Evolutionary conservation across 495 filamentous ascomycete species (phyloP).

Genomic region (Clavariopsis aquatica): DNA sequence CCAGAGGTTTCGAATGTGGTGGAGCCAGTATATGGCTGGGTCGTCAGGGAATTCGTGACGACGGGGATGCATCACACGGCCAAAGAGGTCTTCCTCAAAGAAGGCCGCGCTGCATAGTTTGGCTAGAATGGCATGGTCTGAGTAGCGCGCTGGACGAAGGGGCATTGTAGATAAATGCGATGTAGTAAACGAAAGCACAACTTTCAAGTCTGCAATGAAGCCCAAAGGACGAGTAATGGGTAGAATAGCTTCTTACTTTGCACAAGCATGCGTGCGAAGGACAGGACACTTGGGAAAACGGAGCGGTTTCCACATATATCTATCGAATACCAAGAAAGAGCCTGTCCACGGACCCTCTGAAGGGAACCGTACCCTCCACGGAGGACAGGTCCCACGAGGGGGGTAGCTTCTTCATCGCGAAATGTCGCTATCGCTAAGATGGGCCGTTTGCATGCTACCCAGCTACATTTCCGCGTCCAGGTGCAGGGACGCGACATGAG

Average conservation of each 20-base stretch:
- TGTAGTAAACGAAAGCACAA: background rate
- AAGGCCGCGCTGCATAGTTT: slow-evolving; percentile 12
- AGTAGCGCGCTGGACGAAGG: slow-evolving; percentile 19
- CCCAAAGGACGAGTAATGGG: background rate
- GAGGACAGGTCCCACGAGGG: background rate
- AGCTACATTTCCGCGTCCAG: background rate
- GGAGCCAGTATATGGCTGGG: slow-evolving; percentile 8
- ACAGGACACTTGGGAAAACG: no score
- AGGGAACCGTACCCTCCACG: background rate
- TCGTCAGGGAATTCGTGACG: slow-evolving; percentile 29
- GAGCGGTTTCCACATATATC: background rate
- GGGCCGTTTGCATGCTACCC: background rate
- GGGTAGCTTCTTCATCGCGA: background rate
- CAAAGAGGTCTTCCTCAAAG: slow-evolving; percentile 33
- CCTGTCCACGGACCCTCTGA: background rate
- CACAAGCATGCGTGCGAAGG: no score
- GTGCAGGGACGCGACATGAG: background rate
- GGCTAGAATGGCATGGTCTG: slow-evolving; percentile 16
- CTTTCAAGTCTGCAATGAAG: background rate
- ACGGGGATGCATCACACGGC: slow-evolving; percentile 27
- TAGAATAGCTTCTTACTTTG: background rate
- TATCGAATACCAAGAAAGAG: background rate
- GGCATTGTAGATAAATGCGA: slow-evolving; percentile 12
- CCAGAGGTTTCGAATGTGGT: slow-evolving; percentile 12
- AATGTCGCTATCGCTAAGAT: background rate